These are phyloP conservation scores for Paraconiothyrium brasiliense DNA, from an alignment of 2,329 filamentous ascomycete genomes.

Conservation along the genomic window DNA sequence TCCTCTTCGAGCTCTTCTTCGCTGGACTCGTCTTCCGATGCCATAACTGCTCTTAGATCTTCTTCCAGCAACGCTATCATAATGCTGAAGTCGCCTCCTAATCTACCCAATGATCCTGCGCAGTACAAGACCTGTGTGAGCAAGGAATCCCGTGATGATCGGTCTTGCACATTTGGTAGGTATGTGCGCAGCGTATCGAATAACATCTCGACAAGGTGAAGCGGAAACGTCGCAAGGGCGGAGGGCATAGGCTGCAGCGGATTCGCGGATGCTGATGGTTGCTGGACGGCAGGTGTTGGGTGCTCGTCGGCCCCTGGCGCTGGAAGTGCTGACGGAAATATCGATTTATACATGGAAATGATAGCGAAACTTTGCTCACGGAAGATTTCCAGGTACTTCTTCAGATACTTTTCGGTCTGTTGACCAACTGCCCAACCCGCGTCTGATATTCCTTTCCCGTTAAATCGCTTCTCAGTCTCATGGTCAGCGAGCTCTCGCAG, in stretches of 20 bases:
- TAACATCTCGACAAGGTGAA: conserved; percentile 83
- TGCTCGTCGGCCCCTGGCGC: conserved; percentile 43
- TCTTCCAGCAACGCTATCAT: conserved; percentile 74
- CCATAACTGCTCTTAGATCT: conserved; percentile 51
- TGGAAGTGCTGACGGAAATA: conserved; percentile 73
- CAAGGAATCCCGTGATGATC: conserved; percentile 82
- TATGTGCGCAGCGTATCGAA: conserved; percentile 79
- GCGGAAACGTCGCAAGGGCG: conserved; percentile 82
- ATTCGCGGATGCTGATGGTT: conserved; percentile 33
- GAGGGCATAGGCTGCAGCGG: conserved; percentile 70
- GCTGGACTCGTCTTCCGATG: conserved; percentile 42
- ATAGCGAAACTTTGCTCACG: conserved; percentile 97
- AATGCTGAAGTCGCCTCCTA: conserved; percentile 93
- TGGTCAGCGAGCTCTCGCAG: conserved; percentile 89
- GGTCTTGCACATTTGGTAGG: conserved; percentile 82
- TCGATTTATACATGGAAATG: conserved; percentile 90
- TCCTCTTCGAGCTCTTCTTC: conserved; percentile 62
- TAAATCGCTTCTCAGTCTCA: conserved; percentile 66
- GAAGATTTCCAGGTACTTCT: conserved; percentile 96
- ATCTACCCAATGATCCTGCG: conserved; percentile 85
- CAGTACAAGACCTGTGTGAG: conserved; percentile 94
- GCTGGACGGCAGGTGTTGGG: conserved; percentile 36
- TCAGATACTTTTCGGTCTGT: conserved; percentile 93
- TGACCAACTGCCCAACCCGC: conserved; percentile 75
- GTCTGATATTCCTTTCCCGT: conserved; percentile 47